Base-by-base conservation (phyloP, 2,329 filamentous ascomycete species). In the Fusarium dlaminii region DNA sequence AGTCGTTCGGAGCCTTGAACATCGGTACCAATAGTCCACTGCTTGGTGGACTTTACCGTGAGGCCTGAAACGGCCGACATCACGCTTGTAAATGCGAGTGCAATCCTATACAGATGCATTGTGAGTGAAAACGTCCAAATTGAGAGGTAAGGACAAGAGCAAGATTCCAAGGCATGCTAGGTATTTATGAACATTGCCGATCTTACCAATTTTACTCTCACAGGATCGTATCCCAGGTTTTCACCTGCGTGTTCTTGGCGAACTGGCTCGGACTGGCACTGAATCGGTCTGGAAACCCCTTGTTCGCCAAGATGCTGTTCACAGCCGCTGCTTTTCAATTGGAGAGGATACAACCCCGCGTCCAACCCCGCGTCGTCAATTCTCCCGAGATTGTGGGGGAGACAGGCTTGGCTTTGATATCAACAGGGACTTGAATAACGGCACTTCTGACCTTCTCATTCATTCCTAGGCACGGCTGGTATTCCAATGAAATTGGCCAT, bases 21-120 rank as follows among this genome's bases (percentile, higher is more conserved):
- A 22, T 74, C 72, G 15, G 72, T 74, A 8, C 68, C 72, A 1
- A 74, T n/a, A 6, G 43, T 72, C 72, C 72, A 74, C 1, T 68
- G 60, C 6, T 57, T 59, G 9, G 52, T 66, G 29, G 72, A 74
- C 9, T 74, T 74, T 9, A 75, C 12, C 8, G 34, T 60, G 6
- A 72, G 14, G 11, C 68, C 56, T 22, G 68, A 57, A 14, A 42
- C 46, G 7, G 43, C 40, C 22, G 45, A 51, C 67, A 70, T 70
- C 11, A 70, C 34, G 43, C 39, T 39, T 18, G 58, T 11, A 0
- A 68, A 14, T 1, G 15, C 4, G 32, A 42, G 5, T 10, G 52
- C n/a, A 14, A 70, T 34, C 10, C 45, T 70, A 6, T 17, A 17
- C 6, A 70, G 17, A 24, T n/a, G 58, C 67, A 70, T 70, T 6